phyloP scores from a whole-genome alignment of 179 eudicot species.

The Corrigiola litoralis region DNA sequence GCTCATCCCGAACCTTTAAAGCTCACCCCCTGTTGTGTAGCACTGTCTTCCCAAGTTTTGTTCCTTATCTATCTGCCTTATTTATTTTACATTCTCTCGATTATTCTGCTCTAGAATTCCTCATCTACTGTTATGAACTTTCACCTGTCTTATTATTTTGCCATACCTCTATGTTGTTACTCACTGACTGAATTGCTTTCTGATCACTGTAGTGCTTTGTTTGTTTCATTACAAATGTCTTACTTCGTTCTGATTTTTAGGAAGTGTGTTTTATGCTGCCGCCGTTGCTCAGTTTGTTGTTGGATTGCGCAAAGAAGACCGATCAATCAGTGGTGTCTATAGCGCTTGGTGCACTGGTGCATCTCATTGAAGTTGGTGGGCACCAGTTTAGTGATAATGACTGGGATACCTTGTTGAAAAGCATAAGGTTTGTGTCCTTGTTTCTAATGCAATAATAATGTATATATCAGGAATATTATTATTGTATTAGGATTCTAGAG shows the following conservation, averaged over 20 bases:
- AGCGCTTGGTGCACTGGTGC: constrained; percentile 92
- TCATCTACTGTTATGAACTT: background rate
- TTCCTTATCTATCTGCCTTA: too few relatives aligned
- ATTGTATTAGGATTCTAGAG: too few relatives aligned
- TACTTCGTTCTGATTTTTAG: constrained; percentile 33
- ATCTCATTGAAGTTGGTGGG: constrained; percentile 97
- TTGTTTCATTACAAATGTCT: background rate
- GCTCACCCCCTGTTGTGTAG: too few relatives aligned
- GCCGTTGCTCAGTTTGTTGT: constrained; percentile 76
- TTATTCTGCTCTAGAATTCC: background rate
- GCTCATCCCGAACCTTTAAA: too few relatives aligned
- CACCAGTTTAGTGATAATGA: constrained; percentile 90
- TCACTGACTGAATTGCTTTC: background rate
- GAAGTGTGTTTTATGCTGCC: constrained; percentile 98
- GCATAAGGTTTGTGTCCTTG: constrained; percentile 65
- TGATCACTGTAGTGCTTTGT: background rate
- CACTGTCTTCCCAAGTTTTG: too few relatives aligned
- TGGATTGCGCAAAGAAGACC: constrained; percentile 93
- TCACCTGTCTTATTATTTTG: too few relatives aligned
- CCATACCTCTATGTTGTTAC: background rate
- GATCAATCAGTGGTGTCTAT: constrained; percentile 95
- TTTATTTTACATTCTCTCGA: background rate
- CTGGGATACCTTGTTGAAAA: constrained; percentile 92
- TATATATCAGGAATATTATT: too few relatives aligned
- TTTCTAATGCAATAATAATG: too few relatives aligned